Evolutionary conservation across 129 eudicot genomes (phyloP).

Genomic region (Flaveria brownii): DNA sequence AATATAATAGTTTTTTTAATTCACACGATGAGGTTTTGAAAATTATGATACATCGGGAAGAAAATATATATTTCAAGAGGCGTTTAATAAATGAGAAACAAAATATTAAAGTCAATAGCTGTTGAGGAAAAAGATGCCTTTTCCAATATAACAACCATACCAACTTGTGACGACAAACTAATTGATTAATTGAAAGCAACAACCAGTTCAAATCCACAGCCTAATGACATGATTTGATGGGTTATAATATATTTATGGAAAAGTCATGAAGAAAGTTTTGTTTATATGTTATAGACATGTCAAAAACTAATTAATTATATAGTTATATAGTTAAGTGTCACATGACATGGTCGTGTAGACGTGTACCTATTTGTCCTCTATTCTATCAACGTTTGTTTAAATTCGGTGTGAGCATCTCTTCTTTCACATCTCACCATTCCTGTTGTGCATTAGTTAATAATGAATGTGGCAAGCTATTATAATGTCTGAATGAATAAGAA

Average conservation of each 20-base stretch:
- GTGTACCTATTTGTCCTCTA: too few species aligned
- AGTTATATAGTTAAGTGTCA: too few species aligned
- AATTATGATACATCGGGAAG: not conserved
- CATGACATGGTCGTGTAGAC: too few species aligned
- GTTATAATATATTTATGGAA: not conserved
- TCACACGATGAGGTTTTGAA: not conserved
- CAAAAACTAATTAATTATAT: too few species aligned
- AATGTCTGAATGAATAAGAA: too few species aligned
- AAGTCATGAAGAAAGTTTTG: too few species aligned
- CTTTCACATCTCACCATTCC: too few species aligned
- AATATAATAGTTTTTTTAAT: not conserved
- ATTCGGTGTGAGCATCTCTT: too few species aligned
- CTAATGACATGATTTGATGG: not conserved
- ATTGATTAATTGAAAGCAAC: slow-evolving; percentile 25
- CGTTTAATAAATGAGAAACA: not conserved
- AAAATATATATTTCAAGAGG: not conserved
- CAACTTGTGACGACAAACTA: slow-evolving; percentile 12
- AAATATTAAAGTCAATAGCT: slow-evolving; percentile 29
- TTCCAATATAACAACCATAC: not conserved
- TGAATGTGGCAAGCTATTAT: too few species aligned
- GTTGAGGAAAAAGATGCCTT: slow-evolving; percentile 15
- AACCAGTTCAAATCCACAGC: slow-evolving; percentile 11
- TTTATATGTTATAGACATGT: too few species aligned
- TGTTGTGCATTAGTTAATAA: too few species aligned
- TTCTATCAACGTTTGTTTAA: too few species aligned